A percentile compares a stretch with the other conserved stretches of the same genome.
phyloP scores from a whole-genome alignment of 2,329 filamentous ascomycete genomes.

The Fusarium siculi region DNA sequence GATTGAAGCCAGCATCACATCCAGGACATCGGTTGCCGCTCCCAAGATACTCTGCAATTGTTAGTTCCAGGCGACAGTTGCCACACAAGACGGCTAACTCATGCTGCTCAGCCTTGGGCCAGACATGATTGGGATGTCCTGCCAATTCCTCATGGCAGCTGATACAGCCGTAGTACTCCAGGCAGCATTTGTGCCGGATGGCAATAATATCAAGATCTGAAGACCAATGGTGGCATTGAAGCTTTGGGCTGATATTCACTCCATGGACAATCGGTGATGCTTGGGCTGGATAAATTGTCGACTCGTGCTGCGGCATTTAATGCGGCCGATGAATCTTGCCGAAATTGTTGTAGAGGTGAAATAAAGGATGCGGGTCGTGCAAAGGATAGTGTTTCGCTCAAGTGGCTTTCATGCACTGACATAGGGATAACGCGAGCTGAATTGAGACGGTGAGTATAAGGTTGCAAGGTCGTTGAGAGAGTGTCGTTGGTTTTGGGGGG shows the following conservation, averaged over 20 bases:
- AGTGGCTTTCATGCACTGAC: neutral
- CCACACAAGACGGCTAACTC: slow-evolving; percentile 14
- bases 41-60: neutral
- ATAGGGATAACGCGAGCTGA: neutral
- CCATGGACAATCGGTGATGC: neutral
- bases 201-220: slow-evolving; percentile 20
- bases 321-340: neutral
- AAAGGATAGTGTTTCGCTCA: neutral
- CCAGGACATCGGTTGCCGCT: neutral
- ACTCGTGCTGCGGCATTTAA: slow-evolving; percentile 8
- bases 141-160: slow-evolving; percentile 17
- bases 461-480: too few relatives aligned
- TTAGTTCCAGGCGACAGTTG: neutral
- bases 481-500: accelerated
- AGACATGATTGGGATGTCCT: neutral
- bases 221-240: slow-evolving; percentile 16
- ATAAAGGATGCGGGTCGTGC: accelerated
- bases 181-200: slow-evolving; percentile 18
- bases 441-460: neutral
- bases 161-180: slow-evolving; percentile 21
- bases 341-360: neutral
- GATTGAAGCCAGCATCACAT: slow-evolving; percentile 12
- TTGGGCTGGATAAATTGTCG: neutral
- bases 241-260: neutral
- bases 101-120: slow-evolving; percentile 6